Conservation (phyloP, 1,284 basidiomycete species). For the Ceratobasidium sp. region DNA sequence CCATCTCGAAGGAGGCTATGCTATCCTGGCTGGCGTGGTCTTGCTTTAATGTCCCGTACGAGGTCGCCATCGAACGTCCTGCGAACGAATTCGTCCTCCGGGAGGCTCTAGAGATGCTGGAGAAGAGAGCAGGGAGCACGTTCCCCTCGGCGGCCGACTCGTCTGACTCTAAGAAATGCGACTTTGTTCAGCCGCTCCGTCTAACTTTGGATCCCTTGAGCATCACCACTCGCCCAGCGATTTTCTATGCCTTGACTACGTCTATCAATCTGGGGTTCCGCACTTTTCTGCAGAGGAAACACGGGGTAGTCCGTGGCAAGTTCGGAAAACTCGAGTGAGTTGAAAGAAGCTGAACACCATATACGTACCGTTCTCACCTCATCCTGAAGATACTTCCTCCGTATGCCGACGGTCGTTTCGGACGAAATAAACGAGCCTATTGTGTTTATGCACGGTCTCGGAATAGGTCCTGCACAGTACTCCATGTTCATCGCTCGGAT, state of each 20-base stretch:
- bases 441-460: slow-evolving; percentile 89
- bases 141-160: slow-evolving; percentile 68
- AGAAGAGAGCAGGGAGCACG: slow-evolving; percentile 77
- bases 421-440: slow-evolving; percentile 68
- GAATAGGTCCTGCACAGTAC: slow-evolving; percentile 83
- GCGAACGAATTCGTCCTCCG: slow-evolving; percentile 61
- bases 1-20: slow-evolving; percentile 75
- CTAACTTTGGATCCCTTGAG: slow-evolving; percentile 85
- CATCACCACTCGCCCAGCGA: slow-evolving; percentile 76
- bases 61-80: slow-evolving; percentile 63
- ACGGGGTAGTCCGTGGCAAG: slow-evolving; percentile 65
- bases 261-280: slow-evolving; percentile 67
- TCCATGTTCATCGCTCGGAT: slow-evolving; percentile 66
- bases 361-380: background rate
- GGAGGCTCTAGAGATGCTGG: slow-evolving; percentile 71
- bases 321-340: slow-evolving; percentile 75
- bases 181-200: slow-evolving; percentile 71
- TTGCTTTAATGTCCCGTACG: slow-evolving; percentile 77
- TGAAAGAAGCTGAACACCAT: background rate
- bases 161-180: slow-evolving; percentile 54
- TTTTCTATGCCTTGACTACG: slow-evolving; percentile 76
- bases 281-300: slow-evolving; percentile 62
- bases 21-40: slow-evolving; percentile 88
- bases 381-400: slow-evolving; percentile 74
- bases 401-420: slow-evolving; percentile 64